A percentile compares a stretch with the other conserved stretches of the same genome.
Evolutionary conservation across 2,329 filamentous ascomycete genomes (phyloP).

Genomic region (Neofusicoccum cordaticola): DNA sequence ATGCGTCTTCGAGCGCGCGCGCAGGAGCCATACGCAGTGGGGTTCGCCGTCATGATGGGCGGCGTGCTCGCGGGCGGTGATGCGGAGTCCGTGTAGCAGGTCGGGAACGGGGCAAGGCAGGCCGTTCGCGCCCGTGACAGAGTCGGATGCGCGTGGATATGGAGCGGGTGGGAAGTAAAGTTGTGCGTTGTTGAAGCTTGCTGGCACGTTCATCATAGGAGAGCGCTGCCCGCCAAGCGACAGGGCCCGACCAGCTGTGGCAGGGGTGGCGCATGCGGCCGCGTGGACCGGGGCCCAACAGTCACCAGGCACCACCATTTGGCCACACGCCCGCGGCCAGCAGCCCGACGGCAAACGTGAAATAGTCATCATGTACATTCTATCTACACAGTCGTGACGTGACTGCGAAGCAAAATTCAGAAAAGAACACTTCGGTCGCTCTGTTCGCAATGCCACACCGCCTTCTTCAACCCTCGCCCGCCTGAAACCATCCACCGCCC

Average conservation of each 20-base stretch:
- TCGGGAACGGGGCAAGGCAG: neutral
- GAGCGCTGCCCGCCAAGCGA: slow-evolving; percentile 15
- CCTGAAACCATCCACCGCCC: neutral
- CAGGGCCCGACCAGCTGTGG: slow-evolving; percentile 12
- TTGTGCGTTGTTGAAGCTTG: slow-evolving; percentile 17
- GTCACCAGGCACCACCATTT: slow-evolving; percentile 3
- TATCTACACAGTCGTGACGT: neutral
- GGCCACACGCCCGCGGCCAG: neutral
- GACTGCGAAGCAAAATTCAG: slow-evolving; percentile 5
- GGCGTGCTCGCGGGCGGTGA: slow-evolving; percentile 7
- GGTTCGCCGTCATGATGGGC: slow-evolving; percentile 40
- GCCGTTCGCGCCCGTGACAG: slow-evolving; percentile 2
- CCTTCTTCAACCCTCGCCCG: neutral
- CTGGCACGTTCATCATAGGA: slow-evolving; percentile 16
- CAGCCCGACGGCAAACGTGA: too few species aligned
- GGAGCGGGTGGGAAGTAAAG: slow-evolving; percentile 3
- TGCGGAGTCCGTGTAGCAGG: neutral
- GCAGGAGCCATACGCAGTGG: slow-evolving; percentile 34
- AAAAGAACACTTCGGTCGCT: neutral
- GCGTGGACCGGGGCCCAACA: neutral
- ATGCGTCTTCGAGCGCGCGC: neutral
- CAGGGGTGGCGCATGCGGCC: slow-evolving; percentile 8
- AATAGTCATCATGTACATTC: slow-evolving; percentile 9
- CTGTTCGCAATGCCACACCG: neutral
- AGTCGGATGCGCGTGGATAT: slow-evolving; percentile 5